Conservation (phyloP, 768 basidiomycete genomes). For the Sarcodon sp. region DNA sequence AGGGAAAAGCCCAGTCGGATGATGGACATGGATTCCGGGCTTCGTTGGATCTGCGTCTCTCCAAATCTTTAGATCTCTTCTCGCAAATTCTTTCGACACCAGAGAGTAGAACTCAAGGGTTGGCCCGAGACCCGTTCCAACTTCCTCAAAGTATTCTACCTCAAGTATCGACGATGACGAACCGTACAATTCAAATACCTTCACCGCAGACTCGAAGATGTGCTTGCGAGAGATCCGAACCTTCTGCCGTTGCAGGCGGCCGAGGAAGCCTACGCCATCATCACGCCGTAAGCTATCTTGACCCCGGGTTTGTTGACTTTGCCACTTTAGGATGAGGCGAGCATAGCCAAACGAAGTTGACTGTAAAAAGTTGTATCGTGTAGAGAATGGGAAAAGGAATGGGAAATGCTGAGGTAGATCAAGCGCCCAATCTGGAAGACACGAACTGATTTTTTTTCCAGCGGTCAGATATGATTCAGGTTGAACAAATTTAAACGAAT, state of each 20-base stretch:
- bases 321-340: slow-evolving; percentile 89
- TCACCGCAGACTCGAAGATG: slow-evolving; percentile 90
- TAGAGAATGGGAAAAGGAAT: slow-evolving; percentile 98
- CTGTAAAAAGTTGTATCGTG: slow-evolving; percentile 93
- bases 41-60: slow-evolving; percentile 63
- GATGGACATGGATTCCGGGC: slow-evolving; percentile 62
- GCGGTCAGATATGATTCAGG: background rate
- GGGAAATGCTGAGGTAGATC: slow-evolving; percentile 95
- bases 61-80: slow-evolving; percentile 85
- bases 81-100: slow-evolving; percentile 89
- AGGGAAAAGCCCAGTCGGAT: slow-evolving; percentile 82
- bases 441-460: slow-evolving; percentile 43
- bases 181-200: slow-evolving; percentile 94
- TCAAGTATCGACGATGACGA: slow-evolving; percentile 89
- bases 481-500: slow-evolving; percentile 4
- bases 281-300: slow-evolving; percentile 76
- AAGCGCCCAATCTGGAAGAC: slow-evolving; percentile 93
- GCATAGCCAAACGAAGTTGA: slow-evolving; percentile 97
- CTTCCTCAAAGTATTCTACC: slow-evolving; percentile 98
- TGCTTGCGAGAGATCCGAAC: slow-evolving; percentile 93
- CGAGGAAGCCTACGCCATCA: slow-evolving; percentile 86
- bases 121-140: slow-evolving; percentile 93
- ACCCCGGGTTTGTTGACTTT: slow-evolving; percentile 59
- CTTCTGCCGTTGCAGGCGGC: slow-evolving; percentile 89
- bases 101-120: slow-evolving; percentile 98